Percentiles rank a stretch among this genome's conserved stretches.
Evolutionary conservation across 164 flowering plant species (phyloP).

Genomic region (Akebia trifoliata): DNA sequence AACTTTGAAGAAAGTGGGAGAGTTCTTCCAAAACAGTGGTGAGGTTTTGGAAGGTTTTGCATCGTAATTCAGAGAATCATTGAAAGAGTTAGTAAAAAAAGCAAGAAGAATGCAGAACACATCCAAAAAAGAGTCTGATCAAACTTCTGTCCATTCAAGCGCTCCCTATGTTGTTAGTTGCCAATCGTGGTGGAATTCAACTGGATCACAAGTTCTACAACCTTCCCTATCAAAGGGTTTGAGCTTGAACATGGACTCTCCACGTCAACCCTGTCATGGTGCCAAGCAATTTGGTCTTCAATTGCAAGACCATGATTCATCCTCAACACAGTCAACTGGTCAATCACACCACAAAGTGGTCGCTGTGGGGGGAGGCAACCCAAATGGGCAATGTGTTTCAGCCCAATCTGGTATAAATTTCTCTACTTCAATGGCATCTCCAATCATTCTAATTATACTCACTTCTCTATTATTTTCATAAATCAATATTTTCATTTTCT

Average conservation of each 20-base stretch:
- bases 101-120: slow-evolving; percentile 25
- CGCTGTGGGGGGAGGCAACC: slow-evolving; percentile 24
- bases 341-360: slow-evolving; percentile 39
- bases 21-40: background rate
- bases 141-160: slow-evolving; percentile 22
- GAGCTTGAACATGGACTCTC: slow-evolving; percentile 39
- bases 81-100: slow-evolving; percentile 9
- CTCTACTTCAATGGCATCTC: background rate
- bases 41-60: slow-evolving; percentile 2
- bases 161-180: slow-evolving; percentile 25
- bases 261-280: slow-evolving; percentile 23
- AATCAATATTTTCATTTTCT: no score
- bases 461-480: background rate
- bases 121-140: slow-evolving; percentile 23
- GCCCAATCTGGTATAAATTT: slow-evolving; percentile 49
- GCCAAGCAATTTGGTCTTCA: slow-evolving; percentile 36
- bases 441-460: background rate
- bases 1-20: background rate
- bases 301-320: slow-evolving; percentile 45
- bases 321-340: slow-evolving; percentile 50
- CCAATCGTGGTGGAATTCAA: slow-evolving; percentile 38
- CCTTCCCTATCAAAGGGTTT: slow-evolving; percentile 25
- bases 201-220: slow-evolving; percentile 27
- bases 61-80: slow-evolving; percentile 3
- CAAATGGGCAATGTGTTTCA: slow-evolving; percentile 44